Evolutionary conservation across 2,329 filamentous ascomycete genomes (phyloP).

Genomic region (Dendrostoma leiphaemia): DNA sequence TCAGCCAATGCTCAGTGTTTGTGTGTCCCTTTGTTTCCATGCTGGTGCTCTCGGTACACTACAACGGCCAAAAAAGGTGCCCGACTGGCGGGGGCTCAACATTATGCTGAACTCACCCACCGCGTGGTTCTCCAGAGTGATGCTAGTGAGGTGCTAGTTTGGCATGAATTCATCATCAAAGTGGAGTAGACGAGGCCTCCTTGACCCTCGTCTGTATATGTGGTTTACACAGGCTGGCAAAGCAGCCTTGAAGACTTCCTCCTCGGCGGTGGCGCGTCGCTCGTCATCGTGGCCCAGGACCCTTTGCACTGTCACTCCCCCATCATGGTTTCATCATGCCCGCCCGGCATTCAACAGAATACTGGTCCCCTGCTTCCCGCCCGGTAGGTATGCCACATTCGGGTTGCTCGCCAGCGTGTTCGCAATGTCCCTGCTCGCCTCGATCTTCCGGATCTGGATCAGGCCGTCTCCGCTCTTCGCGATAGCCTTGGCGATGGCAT

Average conservation of each 20-base stretch:
- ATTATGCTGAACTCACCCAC: no score
- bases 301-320: not conserved
- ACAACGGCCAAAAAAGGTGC: no score
- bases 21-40: no score
- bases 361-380: conserved; percentile 65
- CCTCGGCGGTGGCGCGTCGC: not conserved
- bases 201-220: conserved; percentile 1
- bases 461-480: conserved; percentile 90
- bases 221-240: conserved; percentile 12
- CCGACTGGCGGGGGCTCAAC: no score
- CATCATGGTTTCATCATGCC: conserved; percentile 27
- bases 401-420: conserved; percentile 85
- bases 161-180: conserved; percentile 17
- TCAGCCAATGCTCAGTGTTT: no score
- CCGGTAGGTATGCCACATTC: conserved; percentile 92
- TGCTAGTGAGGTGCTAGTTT: no score
- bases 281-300: not conserved
- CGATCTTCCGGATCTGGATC: conserved; percentile 94
- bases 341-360: conserved; percentile 52
- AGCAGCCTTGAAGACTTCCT: conserved; percentile 6
- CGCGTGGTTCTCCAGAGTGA: no score
- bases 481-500: conserved; percentile 92
- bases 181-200: conserved; percentile 17
- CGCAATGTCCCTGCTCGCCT: conserved; percentile 94
- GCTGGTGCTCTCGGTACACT: no score